Evolutionary conservation across 2,329 filamentous ascomycete genomes (phyloP), one percentile per base, ranked within the genome.

Genomic region (Ophiosphaerella korrae): DNA sequence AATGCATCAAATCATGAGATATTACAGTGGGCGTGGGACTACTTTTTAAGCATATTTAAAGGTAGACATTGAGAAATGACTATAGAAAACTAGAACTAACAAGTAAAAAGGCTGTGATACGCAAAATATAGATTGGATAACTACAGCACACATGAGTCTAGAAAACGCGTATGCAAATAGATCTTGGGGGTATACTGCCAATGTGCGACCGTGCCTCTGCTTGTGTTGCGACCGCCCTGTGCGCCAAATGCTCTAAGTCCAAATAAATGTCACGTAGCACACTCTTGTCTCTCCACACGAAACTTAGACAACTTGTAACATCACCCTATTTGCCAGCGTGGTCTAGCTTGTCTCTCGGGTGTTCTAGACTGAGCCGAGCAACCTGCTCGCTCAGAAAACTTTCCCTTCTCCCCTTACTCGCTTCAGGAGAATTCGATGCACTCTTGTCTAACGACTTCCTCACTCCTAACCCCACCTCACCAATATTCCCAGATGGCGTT

Each of bases 341-440:
- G 16, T 66, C 62, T 24, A 57, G 58, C 16, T 60, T 57, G n/a
- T 62, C 36, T 23, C 12, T 46, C n/a, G 42, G 53, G 14, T 62
- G 36, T 29, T 47, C 45, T n/a, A 36, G 43, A n/a, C 45, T 66
- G 31, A 73, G 45, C 29, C 66, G 61, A 3, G 70, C 70, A 21
- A 73, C 66, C 40, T 72, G 66, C 56, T 73, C 71, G 32, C 55
- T 48, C 2, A 73, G 64, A 6, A 69, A 60, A 23, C 62, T 70
- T 7, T 59, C 58, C 37, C 62, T 68, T 31, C 65, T 57, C 6
- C 48, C 48, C 18, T 57, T 55, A 1, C 32, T 53, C 14, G 48
- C 42, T 26, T 58, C 56, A 3, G 59, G 54, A 14, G 61, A 62
- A 2, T 48, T 53, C 7, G 65, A 54, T 5, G 51, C 40, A 9